Evolutionary conservation across 2,329 filamentous ascomycete genomes (phyloP).

Genomic region (Grosmannia huntii): DNA sequence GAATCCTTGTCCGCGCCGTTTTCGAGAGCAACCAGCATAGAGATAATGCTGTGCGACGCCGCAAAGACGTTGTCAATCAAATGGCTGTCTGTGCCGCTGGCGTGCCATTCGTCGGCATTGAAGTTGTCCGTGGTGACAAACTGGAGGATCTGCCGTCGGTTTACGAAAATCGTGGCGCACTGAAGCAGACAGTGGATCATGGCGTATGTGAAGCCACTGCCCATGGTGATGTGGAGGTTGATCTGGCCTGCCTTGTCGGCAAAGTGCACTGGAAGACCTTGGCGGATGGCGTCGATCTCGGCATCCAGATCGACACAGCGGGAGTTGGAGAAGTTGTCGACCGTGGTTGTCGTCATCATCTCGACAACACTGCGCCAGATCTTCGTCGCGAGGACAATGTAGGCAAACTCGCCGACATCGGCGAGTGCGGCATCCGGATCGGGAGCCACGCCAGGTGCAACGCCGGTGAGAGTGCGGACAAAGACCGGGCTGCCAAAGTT

Average conservation of each 20-base stretch:
- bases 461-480: constrained; percentile 40
- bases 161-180: constrained; percentile 47
- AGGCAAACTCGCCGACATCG: constrained; percentile 48
- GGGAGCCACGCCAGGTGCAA: constrained; percentile 23
- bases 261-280: constrained; percentile 44
- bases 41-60: constrained; percentile 45
- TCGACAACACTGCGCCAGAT: constrained; percentile 50
- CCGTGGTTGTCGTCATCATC: constrained; percentile 43
- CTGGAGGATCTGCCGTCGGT: constrained; percentile 45
- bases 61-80: constrained; percentile 43
- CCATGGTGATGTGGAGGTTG: constrained; percentile 51
- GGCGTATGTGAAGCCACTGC: constrained; percentile 48
- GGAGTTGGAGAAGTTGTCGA: constrained; percentile 40
- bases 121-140: constrained; percentile 40
- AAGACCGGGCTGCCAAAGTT: constrained; percentile 47
- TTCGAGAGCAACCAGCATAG: constrained; percentile 42
- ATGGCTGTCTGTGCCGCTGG: constrained; percentile 32
- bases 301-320: constrained; percentile 36
- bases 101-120: constrained; percentile 38
- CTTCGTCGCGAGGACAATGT: constrained; percentile 47
- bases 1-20: constrained; percentile 43
- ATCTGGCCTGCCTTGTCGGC: constrained; percentile 49
- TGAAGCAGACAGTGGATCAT: constrained; percentile 51
- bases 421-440: constrained; percentile 26
- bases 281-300: constrained; percentile 42